Evolutionary conservation across 225 moss, liverwort and hornwort species (phyloP).

Genomic region (Sphagnum tenellum): DNA sequence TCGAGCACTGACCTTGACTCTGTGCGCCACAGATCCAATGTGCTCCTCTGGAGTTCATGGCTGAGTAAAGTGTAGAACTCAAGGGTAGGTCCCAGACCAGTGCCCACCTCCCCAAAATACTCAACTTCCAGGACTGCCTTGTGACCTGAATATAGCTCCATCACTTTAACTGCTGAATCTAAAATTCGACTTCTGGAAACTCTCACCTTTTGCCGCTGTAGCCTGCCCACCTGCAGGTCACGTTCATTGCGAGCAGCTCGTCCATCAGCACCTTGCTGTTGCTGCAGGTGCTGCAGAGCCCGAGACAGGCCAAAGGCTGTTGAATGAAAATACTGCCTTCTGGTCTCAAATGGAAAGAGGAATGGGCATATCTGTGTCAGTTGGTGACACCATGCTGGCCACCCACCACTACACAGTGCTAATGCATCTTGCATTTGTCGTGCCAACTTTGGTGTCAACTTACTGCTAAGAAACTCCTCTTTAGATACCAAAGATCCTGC

Average conservation of each 20-base stretch:
- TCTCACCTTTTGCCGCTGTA: slow-evolving; percentile 95
- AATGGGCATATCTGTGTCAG: slow-evolving; percentile 92
- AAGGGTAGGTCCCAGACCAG: slow-evolving; percentile 91
- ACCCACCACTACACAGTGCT: slow-evolving; percentile 89
- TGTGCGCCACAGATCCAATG: slow-evolving; percentile 73
- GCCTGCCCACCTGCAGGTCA: slow-evolving; percentile 81
- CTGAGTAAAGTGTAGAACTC: slow-evolving; percentile 96
- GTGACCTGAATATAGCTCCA: slow-evolving; percentile 96
- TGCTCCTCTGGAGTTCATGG: slow-evolving; percentile 79
- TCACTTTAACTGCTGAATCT: slow-evolving; percentile 90
- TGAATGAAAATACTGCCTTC: slow-evolving; percentile 93
- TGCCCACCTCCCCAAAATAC: slow-evolving; percentile 98
- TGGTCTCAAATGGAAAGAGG: slow-evolving; percentile 95
- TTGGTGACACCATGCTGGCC: slow-evolving; percentile 96
- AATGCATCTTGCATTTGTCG: slow-evolving; percentile 99
- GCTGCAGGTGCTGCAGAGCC: slow-evolving; percentile 89
- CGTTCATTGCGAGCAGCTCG: slow-evolving; percentile 60
- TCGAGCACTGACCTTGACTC: slow-evolving; percentile 40
- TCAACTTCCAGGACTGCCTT: slow-evolving; percentile 98
- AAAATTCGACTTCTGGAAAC: slow-evolving; percentile 88
- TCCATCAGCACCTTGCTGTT: slow-evolving; percentile 94
- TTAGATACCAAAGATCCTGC: slow-evolving; percentile 53
- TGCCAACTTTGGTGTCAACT: slow-evolving; percentile 91
- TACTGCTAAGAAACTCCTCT: slow-evolving; percentile 88
- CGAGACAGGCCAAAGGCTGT: slow-evolving; percentile 89